A percentile compares a stretch with the other conserved stretches of the same genome.
phyloP scores from a whole-genome alignment of 2,329 filamentous ascomycete genomes.

The Epichloe gansuensis region DNA sequence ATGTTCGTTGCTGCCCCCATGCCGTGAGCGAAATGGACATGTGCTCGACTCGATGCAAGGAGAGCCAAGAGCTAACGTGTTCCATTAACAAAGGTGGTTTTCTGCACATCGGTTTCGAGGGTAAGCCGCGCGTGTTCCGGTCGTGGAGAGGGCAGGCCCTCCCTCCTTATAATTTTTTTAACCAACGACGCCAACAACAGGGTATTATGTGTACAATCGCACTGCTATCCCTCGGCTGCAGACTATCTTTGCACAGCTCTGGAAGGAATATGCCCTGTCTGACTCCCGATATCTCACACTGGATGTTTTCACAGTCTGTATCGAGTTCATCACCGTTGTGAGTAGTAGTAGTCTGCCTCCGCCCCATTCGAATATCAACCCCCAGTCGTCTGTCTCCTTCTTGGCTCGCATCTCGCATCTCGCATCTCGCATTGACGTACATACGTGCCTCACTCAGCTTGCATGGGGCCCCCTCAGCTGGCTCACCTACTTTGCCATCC shows the following conservation, averaged over 20 bases:
- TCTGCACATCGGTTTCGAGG: constrained; percentile 75
- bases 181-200: constrained; percentile 20
- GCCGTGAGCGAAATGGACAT: too few relatives aligned
- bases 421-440: too few relatives aligned
- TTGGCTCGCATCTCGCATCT: neutral
- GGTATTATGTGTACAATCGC: constrained; percentile 68
- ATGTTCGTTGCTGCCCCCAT: constrained; percentile 26
- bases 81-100: constrained; percentile 37
- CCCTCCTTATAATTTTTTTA: too few relatives aligned
- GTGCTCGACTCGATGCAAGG: too few relatives aligned
- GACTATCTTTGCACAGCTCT: constrained; percentile 69
- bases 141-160: neutral
- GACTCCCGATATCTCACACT: constrained; percentile 79
- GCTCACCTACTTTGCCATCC: constrained; percentile 33
- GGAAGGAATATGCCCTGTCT: constrained; percentile 84
- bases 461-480: constrained; percentile 49
- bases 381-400: neutral
- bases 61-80: neutral
- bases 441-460: constrained; percentile 20
- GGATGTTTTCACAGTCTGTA: constrained; percentile 74
- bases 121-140: constrained; percentile 22
- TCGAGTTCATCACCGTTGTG: constrained; percentile 73
- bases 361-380: neutral
- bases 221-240: constrained; percentile 52
- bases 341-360: constrained; percentile 15